Evolutionary conservation across 176 grass and related monocot species (phyloP).

Genomic region (Ananas comosus): DNA sequence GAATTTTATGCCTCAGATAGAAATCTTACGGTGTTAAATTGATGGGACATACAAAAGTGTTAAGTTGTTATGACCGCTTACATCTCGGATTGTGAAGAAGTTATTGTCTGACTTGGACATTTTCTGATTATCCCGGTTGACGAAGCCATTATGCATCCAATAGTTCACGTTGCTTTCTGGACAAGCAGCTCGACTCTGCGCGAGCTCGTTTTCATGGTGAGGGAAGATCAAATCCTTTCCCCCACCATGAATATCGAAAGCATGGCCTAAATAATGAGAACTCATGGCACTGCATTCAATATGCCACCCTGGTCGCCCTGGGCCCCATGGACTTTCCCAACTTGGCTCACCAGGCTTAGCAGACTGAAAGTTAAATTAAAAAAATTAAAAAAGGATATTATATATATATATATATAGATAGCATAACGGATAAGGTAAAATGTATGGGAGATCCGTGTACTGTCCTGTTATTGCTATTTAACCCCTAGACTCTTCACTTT

Average conservation of each 20-base stretch:
- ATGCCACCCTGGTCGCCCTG: conserved; percentile 46
- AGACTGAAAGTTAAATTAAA: conserved; percentile 21
- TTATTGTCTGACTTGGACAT: conserved; percentile 51
- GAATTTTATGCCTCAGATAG: background rate
- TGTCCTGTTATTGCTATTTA: too few species aligned
- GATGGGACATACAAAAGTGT: background rate
- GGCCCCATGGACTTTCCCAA: conserved; percentile 46
- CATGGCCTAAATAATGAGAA: conserved; percentile 25
- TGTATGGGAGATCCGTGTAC: too few species aligned
- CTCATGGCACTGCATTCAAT: conserved; percentile 62
- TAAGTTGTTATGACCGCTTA: conserved; percentile 16
- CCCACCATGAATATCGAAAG: conserved; percentile 49
- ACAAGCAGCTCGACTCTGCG: conserved; percentile 34
- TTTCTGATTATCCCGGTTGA: conserved; percentile 43
- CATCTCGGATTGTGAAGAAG: conserved; percentile 92
- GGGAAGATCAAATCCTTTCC: conserved; percentile 46
- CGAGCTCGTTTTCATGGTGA: conserved; percentile 46
- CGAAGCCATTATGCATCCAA: conserved; percentile 59
- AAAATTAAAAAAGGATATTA: background rate
- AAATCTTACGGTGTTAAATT: background rate
- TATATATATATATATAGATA: background rate
- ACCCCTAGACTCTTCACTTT: too few species aligned
- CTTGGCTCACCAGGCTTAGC: conserved; percentile 43
- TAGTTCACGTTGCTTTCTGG: conserved; percentile 25
- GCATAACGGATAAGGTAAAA: too few species aligned